Evolutionary conservation across 2,329 filamentous ascomycete species (phyloP).

Genomic region (Neonectria hederae): DNA sequence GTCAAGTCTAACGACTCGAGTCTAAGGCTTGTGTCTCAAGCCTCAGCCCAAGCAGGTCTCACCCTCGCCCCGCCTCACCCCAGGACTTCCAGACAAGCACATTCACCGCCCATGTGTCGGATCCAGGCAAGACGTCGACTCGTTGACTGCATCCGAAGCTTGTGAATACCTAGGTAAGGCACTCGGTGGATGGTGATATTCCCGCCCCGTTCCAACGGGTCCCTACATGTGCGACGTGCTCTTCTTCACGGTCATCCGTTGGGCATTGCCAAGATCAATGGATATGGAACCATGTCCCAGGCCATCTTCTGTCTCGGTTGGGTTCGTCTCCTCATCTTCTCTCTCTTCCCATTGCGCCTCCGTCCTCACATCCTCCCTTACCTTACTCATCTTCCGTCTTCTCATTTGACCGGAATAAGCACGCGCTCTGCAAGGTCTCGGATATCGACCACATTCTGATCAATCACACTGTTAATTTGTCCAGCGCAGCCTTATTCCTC

Average conservation of each 20-base stretch:
- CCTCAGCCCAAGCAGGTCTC: not conserved
- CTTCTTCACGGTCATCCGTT: not conserved
- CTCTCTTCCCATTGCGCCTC: not conserved
- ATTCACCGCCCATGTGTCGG: slow-evolving; percentile 9
- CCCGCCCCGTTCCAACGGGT: not conserved
- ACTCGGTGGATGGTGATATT: not conserved
- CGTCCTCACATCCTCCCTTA: not conserved
- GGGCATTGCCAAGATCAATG: not conserved
- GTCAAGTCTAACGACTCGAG: slow-evolving; percentile 1
- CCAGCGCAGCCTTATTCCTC: not conserved
- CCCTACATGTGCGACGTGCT: not conserved
- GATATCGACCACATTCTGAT: not conserved
- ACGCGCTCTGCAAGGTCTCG: not conserved
- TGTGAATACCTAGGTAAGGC: not conserved
- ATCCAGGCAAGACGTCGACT: slow-evolving; percentile 2
- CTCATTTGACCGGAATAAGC: not conserved
- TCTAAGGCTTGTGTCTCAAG: slow-evolving; percentile 2
- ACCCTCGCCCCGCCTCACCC: slow-evolving; percentile 6
- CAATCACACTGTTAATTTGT: not conserved
- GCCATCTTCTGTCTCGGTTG: not conserved
- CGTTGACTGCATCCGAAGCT: not conserved
- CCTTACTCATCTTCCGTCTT: not conserved
- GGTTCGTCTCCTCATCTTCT: not conserved
- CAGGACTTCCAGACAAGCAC: not conserved
- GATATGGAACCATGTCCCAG: not conserved